Base-by-base conservation (phyloP, 352 stramenopile species). In the Phytophthora tentaculata region DNA sequence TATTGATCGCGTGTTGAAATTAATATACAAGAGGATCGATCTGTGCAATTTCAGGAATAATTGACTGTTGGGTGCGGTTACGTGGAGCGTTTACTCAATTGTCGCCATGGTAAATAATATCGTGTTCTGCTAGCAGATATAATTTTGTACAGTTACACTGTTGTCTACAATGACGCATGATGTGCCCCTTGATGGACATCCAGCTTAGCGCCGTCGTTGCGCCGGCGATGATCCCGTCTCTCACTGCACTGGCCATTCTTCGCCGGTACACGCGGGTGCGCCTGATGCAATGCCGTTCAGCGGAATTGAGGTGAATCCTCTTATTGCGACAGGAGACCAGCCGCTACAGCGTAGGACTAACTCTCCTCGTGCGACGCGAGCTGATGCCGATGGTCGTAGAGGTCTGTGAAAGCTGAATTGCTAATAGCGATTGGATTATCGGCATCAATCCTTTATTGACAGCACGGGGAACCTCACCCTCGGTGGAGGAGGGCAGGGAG, bases 1-100 rank as follows among this genome's bases (percentile, higher is more conserved):
- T 13, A 45, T n/a, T 26, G 45, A 28, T 54, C 49, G 59, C 35
- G 24, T 59, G 7, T 59, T 45, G 13, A 54, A 5, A 19, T 39
- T 59, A 39, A 53, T 49, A 20, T 59, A 13, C 22, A 59, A 28
- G 59, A 66, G n/a, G 24, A 41, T 35, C 48, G 48, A 14, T 59
- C 49, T 7, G 19, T 55, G 6, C 9, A 54, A 14, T 54, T 54
- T 56, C 10, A 59, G 5, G 39, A 55, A 49, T n/a, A 19, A 6
- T 66, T 49, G 49, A 59, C 37, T 39, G 39, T 66, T 26, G 59
- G 48, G 12, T n/a, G 39, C 0, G 20, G 17, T 10, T 67, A 50
- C 26, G 50, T 67, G 26, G 59, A 67, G 9, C 50, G 12, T 2
- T 29, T 60, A 4, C 41, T 60, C 0, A 3, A 20, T 50, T 50